These are phyloP conservation scores for Fusarium temperatum DNA, from an alignment of 2,329 filamentous ascomycete species.

Conservation along the genomic window DNA sequence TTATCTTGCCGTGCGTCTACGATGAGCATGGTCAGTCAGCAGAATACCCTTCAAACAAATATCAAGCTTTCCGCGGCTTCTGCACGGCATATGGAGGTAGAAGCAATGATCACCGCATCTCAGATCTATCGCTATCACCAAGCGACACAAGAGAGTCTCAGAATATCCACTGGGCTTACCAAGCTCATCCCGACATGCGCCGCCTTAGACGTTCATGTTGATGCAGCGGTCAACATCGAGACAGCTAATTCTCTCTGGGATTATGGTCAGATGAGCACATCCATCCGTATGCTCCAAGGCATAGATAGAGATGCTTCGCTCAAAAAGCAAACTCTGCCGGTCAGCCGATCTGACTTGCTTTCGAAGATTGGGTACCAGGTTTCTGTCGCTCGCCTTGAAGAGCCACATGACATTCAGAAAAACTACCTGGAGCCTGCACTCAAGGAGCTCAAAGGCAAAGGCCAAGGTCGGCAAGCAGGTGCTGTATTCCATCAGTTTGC, in stretches of 20 bases:
- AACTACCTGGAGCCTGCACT: conserved; percentile 87
- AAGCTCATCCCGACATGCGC: conserved; percentile 77
- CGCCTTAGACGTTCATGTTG: conserved; percentile 77
- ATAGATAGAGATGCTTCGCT: conserved; percentile 69
- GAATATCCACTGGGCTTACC: conserved; percentile 83
- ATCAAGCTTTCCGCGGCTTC: conserved; percentile 69
- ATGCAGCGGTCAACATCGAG: conserved; percentile 81
- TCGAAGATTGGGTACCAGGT: conserved; percentile 89
- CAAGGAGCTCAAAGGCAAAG: conserved; percentile 76
- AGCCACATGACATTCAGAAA: conserved; percentile 87
- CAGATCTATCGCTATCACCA: conserved; percentile 81
- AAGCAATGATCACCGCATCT: conserved; percentile 79
- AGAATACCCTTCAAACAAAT: conserved; percentile 67
- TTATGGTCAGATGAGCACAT: conserved; percentile 87
- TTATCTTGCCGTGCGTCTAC: conserved; percentile 85
- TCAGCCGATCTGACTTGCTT: conserved; percentile 81
- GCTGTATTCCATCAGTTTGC: conserved; percentile 96
- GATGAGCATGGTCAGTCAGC: conserved; percentile 80
- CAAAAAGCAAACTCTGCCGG: conserved; percentile 73
- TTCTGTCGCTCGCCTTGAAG: conserved; percentile 88
- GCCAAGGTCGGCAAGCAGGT: conserved; percentile 77
- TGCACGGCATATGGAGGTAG: conserved; percentile 76
- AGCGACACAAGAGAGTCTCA: conserved; percentile 85
- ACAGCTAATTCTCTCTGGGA: conserved; percentile 93
- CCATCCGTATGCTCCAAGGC: conserved; percentile 86